Evolutionary conservation across 2,329 filamentous ascomycete species (phyloP).

Genomic region (Sporothrix inflata): DNA sequence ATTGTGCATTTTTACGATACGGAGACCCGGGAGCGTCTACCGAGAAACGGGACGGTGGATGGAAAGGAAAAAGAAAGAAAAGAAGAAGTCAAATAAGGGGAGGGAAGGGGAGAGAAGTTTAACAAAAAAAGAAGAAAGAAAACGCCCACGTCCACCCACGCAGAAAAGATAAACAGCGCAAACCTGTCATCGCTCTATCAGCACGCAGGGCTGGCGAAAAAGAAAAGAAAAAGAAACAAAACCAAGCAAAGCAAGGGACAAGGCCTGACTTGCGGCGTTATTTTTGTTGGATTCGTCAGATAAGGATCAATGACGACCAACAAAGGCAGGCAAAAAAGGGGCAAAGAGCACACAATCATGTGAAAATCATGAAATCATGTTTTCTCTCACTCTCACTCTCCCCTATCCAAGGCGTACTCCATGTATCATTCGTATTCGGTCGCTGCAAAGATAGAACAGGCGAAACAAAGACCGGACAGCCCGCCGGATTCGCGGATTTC

Average conservation of each 20-base stretch:
- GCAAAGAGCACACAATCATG: conserved; percentile 13
- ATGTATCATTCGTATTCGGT: conserved; percentile 5
- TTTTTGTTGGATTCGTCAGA: conserved; percentile 1
- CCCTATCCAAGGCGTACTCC: not conserved
- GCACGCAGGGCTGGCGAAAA: not conserved
- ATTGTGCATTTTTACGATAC: conserved; percentile 10
- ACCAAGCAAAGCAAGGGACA: conserved; percentile 3
- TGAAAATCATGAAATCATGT: conserved; percentile 23
- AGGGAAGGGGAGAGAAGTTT: not conserved
- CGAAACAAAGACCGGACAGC: not conserved
- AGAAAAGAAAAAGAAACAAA: not conserved
- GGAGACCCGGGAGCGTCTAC: conserved; percentile 17
- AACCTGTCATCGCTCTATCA: conserved; percentile 20
- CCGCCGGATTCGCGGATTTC: not conserved
- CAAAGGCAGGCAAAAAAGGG: not conserved
- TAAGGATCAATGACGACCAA: conserved; percentile 6
- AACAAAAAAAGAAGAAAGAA: not conserved
- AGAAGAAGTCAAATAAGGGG: not conserved
- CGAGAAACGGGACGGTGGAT: conserved; percentile 18
- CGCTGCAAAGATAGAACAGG: conserved; percentile 11
- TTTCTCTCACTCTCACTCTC: not conserved
- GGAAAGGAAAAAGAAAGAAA: conserved; percentile 1
- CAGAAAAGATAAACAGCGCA: not conserved
- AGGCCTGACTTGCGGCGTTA: not conserved
- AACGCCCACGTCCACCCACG: not conserved